A percentile compares a stretch with the other conserved stretches of the same genome.
phyloP scores from a whole-genome alignment of 2,329 filamentous ascomycete genomes.

The Elsinoe fawcettii region DNA sequence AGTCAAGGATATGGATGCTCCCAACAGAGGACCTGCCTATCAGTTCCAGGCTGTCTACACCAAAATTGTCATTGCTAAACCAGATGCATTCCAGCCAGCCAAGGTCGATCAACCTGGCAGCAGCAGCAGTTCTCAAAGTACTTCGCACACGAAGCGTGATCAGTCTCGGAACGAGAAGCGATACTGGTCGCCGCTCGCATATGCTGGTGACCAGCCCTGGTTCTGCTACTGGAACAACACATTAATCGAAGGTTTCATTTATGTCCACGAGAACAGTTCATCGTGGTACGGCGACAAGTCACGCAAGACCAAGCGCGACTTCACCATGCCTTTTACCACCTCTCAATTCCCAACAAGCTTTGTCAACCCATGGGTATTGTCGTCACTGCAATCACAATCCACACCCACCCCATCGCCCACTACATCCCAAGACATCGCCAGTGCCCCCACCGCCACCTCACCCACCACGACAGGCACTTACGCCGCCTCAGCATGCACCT shows the following conservation, averaged over 20 bases:
- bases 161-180: background rate
- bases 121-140: slow-evolving; percentile 19
- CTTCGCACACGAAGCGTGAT: background rate
- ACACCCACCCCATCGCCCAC: background rate
- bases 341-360: slow-evolving; percentile 9
- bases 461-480: slow-evolving; percentile 1
- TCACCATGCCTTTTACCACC: background rate
- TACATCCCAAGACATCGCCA: background rate
- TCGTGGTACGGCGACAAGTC: slow-evolving; percentile 12
- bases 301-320: background rate
- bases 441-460: background rate
- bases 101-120: slow-evolving; percentile 20
- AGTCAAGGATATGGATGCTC: slow-evolving; percentile 51
- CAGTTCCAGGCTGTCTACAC: slow-evolving; percentile 57
- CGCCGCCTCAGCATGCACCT: slow-evolving; percentile 9
- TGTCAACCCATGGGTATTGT: slow-evolving; percentile 16
- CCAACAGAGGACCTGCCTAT: slow-evolving; percentile 52
- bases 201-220: slow-evolving; percentile 56
- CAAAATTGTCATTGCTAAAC: slow-evolving; percentile 53
- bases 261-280: slow-evolving; percentile 37
- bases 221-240: slow-evolving; percentile 64
- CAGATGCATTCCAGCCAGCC: slow-evolving; percentile 31
- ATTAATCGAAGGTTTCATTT: slow-evolving; percentile 59
- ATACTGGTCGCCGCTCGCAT: slow-evolving; percentile 25
- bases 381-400: slow-evolving; percentile 15